Evolutionary conservation across 306 rosid genomes (phyloP).

Genomic region (Astragalus glycyphyllos): DNA sequence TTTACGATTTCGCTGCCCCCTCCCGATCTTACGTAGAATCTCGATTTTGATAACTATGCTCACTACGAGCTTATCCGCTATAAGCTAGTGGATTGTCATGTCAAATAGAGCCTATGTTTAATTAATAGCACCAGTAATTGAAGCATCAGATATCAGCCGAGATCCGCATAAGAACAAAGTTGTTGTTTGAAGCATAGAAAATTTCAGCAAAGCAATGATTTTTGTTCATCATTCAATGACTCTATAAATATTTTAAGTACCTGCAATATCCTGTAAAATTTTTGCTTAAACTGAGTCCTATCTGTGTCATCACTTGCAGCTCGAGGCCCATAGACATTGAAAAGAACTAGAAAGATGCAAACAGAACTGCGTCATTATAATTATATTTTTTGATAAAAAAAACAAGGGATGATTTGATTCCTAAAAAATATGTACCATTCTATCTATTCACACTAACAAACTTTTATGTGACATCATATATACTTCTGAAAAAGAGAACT

Average conservation of each 20-base stretch:
- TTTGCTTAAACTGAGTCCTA: constrained; percentile 77
- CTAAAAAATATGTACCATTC: background rate
- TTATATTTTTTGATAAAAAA: background rate
- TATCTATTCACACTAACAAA: constrained; percentile 15
- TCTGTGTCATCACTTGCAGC: constrained; percentile 78
- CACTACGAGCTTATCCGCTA: too few relatives aligned
- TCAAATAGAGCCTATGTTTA: background rate
- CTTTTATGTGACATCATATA: background rate
- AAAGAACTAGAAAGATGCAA: constrained; percentile 67
- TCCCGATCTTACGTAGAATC: too few relatives aligned
- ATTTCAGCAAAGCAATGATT: constrained; percentile 29
- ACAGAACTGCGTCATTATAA: constrained; percentile 36
- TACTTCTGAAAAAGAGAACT: background rate
- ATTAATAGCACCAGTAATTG: constrained; percentile 17
- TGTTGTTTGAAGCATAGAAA: constrained; percentile 20
- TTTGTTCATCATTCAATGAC: constrained; percentile 2
- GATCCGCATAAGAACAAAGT: constrained; percentile 22
- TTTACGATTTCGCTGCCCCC: too few relatives aligned
- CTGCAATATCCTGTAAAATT: constrained; percentile 75
- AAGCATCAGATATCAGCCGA: constrained; percentile 34
- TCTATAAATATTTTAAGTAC: constrained; percentile 46
- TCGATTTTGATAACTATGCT: too few relatives aligned
- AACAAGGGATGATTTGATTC: background rate
- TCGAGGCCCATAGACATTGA: constrained; percentile 91
- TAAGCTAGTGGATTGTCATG: too few relatives aligned